Percentiles rank a stretch among this genome's conserved stretches.
These are phyloP conservation scores for Crithidia acanthocephali DNA, from an alignment of 208 protist species.

Conservation along the genomic window DNA sequence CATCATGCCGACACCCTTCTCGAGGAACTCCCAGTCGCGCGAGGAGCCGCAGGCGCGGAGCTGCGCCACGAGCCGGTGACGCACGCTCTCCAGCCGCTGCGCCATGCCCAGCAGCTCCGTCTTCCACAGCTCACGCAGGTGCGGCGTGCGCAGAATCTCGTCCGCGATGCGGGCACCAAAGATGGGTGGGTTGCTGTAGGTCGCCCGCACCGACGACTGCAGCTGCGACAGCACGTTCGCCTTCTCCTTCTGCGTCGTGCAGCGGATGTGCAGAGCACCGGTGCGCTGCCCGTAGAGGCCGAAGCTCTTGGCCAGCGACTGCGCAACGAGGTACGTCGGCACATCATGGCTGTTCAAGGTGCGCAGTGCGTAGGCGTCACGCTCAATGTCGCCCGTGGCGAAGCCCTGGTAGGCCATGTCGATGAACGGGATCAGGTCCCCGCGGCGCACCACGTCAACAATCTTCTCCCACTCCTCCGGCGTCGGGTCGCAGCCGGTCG, in stretches of 20 bases:
- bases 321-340: conserved; percentile 84
- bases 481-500: conserved; percentile 97
- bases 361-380: conserved; percentile 88
- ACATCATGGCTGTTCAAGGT: conserved; percentile 51
- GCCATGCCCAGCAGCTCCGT: conserved; percentile 91
- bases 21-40: conserved; percentile 92
- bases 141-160: conserved; percentile 80
- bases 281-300: conserved; percentile 97
- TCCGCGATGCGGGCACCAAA: conserved; percentile 94
- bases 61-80: conserved; percentile 62
- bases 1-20: conserved; percentile 97
- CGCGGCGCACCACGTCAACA: conserved; percentile 66
- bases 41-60: conserved; percentile 65
- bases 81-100: conserved; percentile 68
- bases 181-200: conserved; percentile 97
- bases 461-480: conserved; percentile 93
- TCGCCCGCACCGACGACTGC: conserved; percentile 92
- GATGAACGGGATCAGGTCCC: conserved; percentile 91
- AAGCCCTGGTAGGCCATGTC: conserved; percentile 97
- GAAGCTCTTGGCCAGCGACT: conserved; percentile 98
- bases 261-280: conserved; percentile 90
- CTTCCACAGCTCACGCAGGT: conserved; percentile 82
- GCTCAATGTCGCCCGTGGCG: conserved; percentile 93
- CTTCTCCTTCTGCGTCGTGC: conserved; percentile 53
- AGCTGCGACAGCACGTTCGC: conserved; percentile 90